Evolutionary conservation across 805 yeast species (phyloP).

Genomic region (Millerozyma miso): DNA sequence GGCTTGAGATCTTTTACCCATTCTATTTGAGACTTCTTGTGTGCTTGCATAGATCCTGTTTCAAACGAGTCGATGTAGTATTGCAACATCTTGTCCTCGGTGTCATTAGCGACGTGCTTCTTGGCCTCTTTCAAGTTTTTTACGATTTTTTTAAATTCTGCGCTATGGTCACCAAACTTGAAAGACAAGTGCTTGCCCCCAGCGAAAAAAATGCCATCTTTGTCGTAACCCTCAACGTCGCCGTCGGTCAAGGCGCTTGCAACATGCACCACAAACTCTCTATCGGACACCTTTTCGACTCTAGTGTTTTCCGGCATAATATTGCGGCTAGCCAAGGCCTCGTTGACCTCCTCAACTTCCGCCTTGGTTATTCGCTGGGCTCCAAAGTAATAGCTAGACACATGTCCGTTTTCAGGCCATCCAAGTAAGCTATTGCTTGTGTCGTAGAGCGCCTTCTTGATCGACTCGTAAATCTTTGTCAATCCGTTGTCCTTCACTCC

Average conservation of each 20-base stretch:
- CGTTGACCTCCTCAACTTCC: conserved; percentile 65
- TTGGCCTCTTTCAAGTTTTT: conserved; percentile 53
- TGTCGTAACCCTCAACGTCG: conserved; percentile 50
- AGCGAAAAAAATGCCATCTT: conserved; percentile 29
- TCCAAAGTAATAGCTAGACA: conserved; percentile 67
- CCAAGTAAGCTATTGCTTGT: conserved; percentile 57
- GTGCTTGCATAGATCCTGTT: conserved; percentile 82
- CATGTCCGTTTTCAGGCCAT: conserved; percentile 72
- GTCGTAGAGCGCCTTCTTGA: conserved; percentile 48
- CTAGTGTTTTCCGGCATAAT: conserved; percentile 80
- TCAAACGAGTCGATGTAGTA: conserved; percentile 65
- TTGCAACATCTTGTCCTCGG: conserved; percentile 61
- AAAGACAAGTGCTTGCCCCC: conserved; percentile 45
- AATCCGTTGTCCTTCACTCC: conserved; percentile 32
- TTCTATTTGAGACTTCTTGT: conserved; percentile 73
- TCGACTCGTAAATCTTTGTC: conserved; percentile 34
- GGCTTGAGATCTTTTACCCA: conserved; percentile 92
- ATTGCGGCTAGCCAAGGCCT: conserved; percentile 57
- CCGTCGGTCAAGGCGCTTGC: conserved; percentile 60
- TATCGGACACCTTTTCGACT: conserved; percentile 50
- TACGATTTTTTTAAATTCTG: conserved; percentile 60
- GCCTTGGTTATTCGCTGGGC: conserved; percentile 39
- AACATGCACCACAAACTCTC: conserved; percentile 55
- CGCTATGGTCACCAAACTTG: conserved; percentile 73
- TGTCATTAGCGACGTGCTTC: conserved; percentile 66